Evolutionary conservation across 805 yeast species (phyloP).

Genomic region (Saccharomycopsis olivae): DNA sequence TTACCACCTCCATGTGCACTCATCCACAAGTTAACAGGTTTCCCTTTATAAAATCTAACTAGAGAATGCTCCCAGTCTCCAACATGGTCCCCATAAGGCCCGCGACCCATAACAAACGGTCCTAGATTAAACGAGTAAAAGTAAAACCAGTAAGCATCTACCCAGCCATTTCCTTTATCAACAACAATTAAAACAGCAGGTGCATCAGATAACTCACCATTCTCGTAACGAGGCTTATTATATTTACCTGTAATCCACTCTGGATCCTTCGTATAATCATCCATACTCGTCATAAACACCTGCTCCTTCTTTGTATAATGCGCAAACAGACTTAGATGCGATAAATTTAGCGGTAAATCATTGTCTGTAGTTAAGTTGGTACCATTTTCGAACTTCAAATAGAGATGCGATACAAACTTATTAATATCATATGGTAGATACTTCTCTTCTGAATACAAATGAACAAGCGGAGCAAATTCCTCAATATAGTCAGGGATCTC

Average conservation of each 20-base stretch:
- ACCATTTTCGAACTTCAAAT: slow-evolving; percentile 42
- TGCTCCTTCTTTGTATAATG: slow-evolving; percentile 27
- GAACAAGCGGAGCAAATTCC: slow-evolving; percentile 67
- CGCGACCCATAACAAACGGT: slow-evolving; percentile 94
- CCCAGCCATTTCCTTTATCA: slow-evolving; percentile 91
- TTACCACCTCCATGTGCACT: slow-evolving; percentile 98
- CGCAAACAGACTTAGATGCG: slow-evolving; percentile 18
- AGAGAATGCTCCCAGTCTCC: slow-evolving; percentile 98
- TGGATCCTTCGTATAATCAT: slow-evolving; percentile 64
- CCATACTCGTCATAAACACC: slow-evolving; percentile 52
- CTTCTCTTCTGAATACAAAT: slow-evolving; percentile 78
- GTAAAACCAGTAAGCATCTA: slow-evolving; percentile 94
- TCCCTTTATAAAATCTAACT: slow-evolving; percentile 72
- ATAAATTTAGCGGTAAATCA: slow-evolving; percentile 24
- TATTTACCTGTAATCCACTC: slow-evolving; percentile 74
- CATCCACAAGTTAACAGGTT: slow-evolving; percentile 87
- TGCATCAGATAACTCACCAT: slow-evolving; percentile 63
- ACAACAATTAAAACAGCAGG: slow-evolving; percentile 77
- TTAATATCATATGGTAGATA: slow-evolving; percentile 77
- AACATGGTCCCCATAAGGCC: slow-evolving; percentile 94
- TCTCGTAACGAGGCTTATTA: slow-evolving; percentile 57
- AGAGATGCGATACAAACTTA: slow-evolving; percentile 58
- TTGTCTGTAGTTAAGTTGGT: slow-evolving; percentile 25
- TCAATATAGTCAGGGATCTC: slow-evolving; percentile 54
- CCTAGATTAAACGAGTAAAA: slow-evolving; percentile 92